phyloP scores from a whole-genome alignment of 192 early-diverging fungal species.

The Backusella psychrophila region DNA sequence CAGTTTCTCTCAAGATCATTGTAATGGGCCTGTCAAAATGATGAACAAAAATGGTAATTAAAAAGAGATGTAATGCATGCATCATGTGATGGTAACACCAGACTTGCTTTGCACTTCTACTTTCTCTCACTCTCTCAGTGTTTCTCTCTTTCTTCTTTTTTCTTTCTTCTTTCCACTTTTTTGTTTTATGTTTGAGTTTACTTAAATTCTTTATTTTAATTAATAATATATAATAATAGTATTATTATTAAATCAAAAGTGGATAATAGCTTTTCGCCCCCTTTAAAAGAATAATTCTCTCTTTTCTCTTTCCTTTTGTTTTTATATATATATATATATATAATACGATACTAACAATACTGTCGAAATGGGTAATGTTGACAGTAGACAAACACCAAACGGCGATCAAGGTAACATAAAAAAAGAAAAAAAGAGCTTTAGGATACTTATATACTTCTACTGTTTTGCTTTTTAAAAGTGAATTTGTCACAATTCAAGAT shows the following conservation, averaged over 20 bases:
- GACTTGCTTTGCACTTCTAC: not conserved
- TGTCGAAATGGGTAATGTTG: slow-evolving; percentile 9
- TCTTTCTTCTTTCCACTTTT: not conserved
- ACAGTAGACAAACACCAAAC: not conserved
- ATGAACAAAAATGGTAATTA: not conserved
- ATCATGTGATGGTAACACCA: not conserved
- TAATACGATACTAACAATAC: not conserved
- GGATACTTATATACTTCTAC: not conserved
- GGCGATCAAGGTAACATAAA: slow-evolving; percentile 10
- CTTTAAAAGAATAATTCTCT: not conserved
- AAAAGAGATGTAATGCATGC: not conserved
- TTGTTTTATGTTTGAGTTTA: slow-evolving; percentile 4
- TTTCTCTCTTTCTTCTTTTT: not conserved
- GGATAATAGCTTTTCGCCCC: not conserved
- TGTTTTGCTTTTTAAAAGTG: not conserved
- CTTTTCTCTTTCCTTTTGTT: not conserved
- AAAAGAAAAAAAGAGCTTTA: not conserved
- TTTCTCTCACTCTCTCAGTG: not conserved
- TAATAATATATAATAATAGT: not conserved
- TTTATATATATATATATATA: no score
- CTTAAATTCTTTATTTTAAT: not conserved
- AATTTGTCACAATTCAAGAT: slow-evolving; percentile 68
- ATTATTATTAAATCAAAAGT: not conserved
- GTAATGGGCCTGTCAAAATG: not conserved
- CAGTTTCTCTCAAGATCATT: not conserved